Evolutionary conservation across 2,329 filamentous ascomycete genomes (phyloP).

Genomic region (Alternaria ventricosa): DNA sequence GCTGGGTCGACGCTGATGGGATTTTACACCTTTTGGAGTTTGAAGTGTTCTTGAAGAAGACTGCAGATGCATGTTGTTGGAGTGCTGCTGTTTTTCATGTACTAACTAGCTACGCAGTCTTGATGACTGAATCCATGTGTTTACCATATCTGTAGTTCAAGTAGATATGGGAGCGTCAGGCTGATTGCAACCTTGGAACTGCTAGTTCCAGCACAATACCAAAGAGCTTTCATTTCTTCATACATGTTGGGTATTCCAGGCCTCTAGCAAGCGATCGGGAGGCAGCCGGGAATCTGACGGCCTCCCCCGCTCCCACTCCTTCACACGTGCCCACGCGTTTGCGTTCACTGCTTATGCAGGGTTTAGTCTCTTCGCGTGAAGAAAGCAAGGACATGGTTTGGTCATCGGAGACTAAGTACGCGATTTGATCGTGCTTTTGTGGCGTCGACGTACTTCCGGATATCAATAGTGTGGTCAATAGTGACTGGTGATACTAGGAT

Average conservation of each 20-base stretch:
- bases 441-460: background rate
- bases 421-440: background rate
- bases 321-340: constrained; percentile 16
- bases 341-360: background rate
- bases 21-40: background rate
- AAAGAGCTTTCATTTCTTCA: background rate
- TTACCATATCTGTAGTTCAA: background rate
- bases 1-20: background rate
- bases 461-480: background rate
- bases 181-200: background rate
- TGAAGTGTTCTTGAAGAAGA: background rate
- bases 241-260: background rate
- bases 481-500: background rate
- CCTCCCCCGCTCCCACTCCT: background rate
- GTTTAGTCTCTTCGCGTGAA: background rate
- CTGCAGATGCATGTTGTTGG: background rate
- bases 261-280: too few relatives aligned
- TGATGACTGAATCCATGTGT: background rate
- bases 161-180: background rate
- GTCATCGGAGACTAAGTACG: background rate
- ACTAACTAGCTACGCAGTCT: background rate
- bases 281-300: background rate
- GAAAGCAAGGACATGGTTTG: constrained; percentile 1
- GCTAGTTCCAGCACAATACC: background rate
- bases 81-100: background rate